Evolutionary conservation across 1,284 basidiomycete genomes (phyloP).

Genomic region (Xerocomus amazonicus): DNA sequence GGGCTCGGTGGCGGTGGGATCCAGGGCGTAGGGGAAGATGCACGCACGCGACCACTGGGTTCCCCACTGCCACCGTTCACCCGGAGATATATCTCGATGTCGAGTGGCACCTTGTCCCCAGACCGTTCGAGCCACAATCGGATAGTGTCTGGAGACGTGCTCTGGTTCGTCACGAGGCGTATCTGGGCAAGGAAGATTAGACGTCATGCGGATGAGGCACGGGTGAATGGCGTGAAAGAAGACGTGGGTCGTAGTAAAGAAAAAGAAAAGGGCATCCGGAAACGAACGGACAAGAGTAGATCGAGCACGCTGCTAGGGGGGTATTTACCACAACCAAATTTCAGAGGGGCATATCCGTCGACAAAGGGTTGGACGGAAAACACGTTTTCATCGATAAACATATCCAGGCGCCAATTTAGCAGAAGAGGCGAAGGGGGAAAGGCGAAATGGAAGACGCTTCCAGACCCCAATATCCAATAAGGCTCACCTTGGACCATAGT

Average conservation of each 20-base stretch:
- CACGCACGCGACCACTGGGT: constrained; percentile 24
- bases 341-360: neutral
- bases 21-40: constrained; percentile 39
- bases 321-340: constrained; percentile 5
- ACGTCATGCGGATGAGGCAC: constrained; percentile 4
- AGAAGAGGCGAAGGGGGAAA: neutral
- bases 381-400: constrained; percentile 16
- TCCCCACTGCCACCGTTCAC: constrained; percentile 37
- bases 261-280: constrained; percentile 7
- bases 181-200: constrained; percentile 42
- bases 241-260: constrained; percentile 2
- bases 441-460: neutral
- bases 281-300: neutral
- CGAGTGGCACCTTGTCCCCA: constrained; percentile 60
- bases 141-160: constrained; percentile 69
- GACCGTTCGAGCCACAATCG: constrained; percentile 77
- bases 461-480: constrained; percentile 1
- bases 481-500: constrained; percentile 70
- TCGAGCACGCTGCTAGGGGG: constrained; percentile 1
- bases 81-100: constrained; percentile 72
- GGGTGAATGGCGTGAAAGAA: constrained; percentile 10
- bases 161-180: constrained; percentile 64
- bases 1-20: constrained; percentile 34
- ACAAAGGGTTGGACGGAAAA: constrained; percentile 2
- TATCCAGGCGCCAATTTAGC: constrained; percentile 11